Evolutionary conservation across 1,284 basidiomycete species (phyloP), one percentile per base, ranked within the genome.

Genomic region (Boletus calvinii): DNA sequence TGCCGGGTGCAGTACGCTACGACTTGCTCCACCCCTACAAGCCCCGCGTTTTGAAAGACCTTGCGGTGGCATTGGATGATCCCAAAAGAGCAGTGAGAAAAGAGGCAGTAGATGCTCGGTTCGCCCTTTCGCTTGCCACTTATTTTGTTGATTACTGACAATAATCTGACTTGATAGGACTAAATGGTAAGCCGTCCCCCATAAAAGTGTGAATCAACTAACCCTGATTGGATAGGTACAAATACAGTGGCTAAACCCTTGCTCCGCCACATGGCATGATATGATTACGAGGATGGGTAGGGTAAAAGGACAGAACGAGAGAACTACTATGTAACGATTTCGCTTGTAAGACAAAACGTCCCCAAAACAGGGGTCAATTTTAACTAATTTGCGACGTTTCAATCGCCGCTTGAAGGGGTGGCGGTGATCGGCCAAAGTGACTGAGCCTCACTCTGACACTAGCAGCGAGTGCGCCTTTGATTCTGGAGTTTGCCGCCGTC

Each of bases 101-200:
- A 61, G 90, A 90, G 62, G 94, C 94, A 0, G 95, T 98, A 6
- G 84, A 92, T 64, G 87, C 92, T 48, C 75, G 94, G 79, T 78
- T 59, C 26, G 74, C 48, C 32, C 10, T 30, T 53, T 45, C 11
- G 24, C 47, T 52, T 12, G 7, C 1, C 2, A n/a, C 13, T 36
- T 18, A 18, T 40, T 12, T 37, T 15, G 15, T 50, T 20, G 37
- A 44, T 32, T 30, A 15, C 22, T 55, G 22, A 61, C 17, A 29
- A 43, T 44, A n/a, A 40, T 39, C 31, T 18, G 24, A 26, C 36
- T 40, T 39, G 48, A 22, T 52, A 84, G 81, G 59, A 81, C 80
- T 41, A 81, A 73, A 52, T 84, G 83, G 81, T 80, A n/a, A 43
- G 55, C 42, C 48, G 60, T 53, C 17, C 38, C 22, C 30, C 11